phyloP scores from a whole-genome alignment of 2,329 filamentous ascomycete species.

The Lachnellula subtilissima region DNA sequence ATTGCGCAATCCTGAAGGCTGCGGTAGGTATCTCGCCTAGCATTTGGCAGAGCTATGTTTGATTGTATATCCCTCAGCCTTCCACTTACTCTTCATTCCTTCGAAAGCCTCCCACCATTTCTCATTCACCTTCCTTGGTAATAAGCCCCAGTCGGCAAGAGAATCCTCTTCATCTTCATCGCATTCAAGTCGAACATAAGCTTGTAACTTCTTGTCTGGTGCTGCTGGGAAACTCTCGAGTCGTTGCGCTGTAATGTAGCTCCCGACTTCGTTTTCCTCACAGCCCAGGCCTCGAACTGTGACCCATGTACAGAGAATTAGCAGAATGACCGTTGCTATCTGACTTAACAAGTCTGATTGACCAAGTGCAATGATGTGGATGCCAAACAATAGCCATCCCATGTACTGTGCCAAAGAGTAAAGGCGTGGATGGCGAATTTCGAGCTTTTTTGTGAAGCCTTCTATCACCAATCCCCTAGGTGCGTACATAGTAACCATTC shows the following conservation, averaged over 20 bases:
- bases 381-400: background rate
- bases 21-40: background rate
- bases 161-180: background rate
- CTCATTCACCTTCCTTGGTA: background rate
- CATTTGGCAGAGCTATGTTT: background rate
- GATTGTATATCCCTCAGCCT: background rate
- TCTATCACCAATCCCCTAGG: background rate
- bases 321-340: slow-evolving; percentile 1
- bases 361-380: slow-evolving; percentile 4
- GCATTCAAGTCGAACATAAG: background rate
- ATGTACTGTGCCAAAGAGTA: background rate
- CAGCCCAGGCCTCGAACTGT: background rate
- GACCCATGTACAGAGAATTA: slow-evolving; percentile 32
- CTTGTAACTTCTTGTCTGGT: background rate
- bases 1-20: too few relatives aligned
- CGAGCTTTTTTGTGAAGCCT: background rate
- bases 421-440: background rate
- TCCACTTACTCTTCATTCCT: background rate
- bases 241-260: background rate
- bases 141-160: background rate
- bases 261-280: background rate
- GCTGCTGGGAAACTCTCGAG: background rate
- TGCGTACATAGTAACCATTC: background rate
- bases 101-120: background rate
- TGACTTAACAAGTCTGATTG: slow-evolving; percentile 3